Base-by-base conservation (phyloP, 495 filamentous ascomycete genomes). In the Trichocladium antarcticum region DNA sequence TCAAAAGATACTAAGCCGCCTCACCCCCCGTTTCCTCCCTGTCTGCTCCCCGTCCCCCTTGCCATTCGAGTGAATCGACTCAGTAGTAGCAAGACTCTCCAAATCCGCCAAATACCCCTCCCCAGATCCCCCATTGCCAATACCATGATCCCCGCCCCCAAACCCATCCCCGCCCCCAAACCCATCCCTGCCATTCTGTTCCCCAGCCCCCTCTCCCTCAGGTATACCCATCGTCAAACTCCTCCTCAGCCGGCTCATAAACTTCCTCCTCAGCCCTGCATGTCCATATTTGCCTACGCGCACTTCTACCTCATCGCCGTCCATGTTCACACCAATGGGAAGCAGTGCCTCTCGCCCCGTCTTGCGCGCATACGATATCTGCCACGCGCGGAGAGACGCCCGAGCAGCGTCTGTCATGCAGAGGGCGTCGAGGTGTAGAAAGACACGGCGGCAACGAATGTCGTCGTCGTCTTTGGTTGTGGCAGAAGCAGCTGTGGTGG, bases 401-500 rank as follows among this genome's bases (percentile, higher is more conserved):
- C 62, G 68, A 15, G 78, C 76, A 34, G 73, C 71, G 5, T 64
- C 60, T 0, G 74, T 80, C 28, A 47, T 44, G 56, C 78, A 83
- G 0, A 70, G 43, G 0, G 59, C 55, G 14, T 74, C 64, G 1
- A 83, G 59, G 24, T 72, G 61, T 21, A 57, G 42, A 53, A 80
- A 75, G 5, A 75, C 71, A 34, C 73, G 71, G 3, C 66, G 64
- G 29, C 58, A 56, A 16, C 71, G 73, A 19, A 56, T 59, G 0
- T 68, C 67, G 1, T 72, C 64, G 46, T 75, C 62, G 8, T 60
- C 24, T 27, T 27, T 27, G 24, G 24, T 14, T 32, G 31, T 32
- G 5, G 31, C 31, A 2, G 31, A 4, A 3, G 5, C 3, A 10
- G 2, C 10, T 32, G 31, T 11, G 9, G 5, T 32, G 4, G 31